Conservation (phyloP, 768 basidiomycete genomes). For the Jaapia argillacea region DNA sequence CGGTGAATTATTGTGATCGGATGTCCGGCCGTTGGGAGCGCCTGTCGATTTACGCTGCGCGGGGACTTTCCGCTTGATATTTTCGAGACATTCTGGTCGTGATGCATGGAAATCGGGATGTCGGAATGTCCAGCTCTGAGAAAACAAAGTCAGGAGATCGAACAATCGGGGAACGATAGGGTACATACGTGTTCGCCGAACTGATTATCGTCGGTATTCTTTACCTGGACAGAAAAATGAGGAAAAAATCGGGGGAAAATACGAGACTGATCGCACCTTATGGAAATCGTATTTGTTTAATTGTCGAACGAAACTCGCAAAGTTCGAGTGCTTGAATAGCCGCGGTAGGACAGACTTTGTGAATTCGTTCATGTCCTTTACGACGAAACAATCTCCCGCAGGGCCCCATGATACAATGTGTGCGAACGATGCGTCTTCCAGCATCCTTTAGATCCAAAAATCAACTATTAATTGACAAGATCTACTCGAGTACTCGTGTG, state of each 20-base stretch:
- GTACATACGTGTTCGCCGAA: conserved; percentile 46
- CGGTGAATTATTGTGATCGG: conserved; percentile 18
- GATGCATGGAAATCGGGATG: conserved; percentile 44
- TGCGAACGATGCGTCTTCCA: conserved; percentile 67
- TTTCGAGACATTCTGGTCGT: conserved; percentile 45
- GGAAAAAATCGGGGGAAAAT: conserved; percentile 3
- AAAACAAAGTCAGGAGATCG: conserved; percentile 1
- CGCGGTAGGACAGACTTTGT: conserved; percentile 83
- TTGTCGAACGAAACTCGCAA: conserved; percentile 86
- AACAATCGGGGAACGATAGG: conserved; percentile 1
- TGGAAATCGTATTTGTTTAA: conserved; percentile 97
- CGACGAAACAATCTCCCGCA: conserved; percentile 81
- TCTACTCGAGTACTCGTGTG: neutral
- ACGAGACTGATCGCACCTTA: conserved; percentile 41
- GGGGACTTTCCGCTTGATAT: conserved; percentile 54
- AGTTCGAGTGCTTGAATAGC: conserved; percentile 94
- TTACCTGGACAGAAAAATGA: conserved; percentile 36
- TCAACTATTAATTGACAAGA: neutral
- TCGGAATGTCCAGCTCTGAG: conserved; percentile 39
- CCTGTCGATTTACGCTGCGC: conserved; percentile 22
- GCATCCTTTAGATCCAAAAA: conserved; percentile 68
- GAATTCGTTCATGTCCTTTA: conserved; percentile 97
- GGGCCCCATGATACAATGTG: conserved; percentile 79
- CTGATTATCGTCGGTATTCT: conserved; percentile 75
- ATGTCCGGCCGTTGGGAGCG: conserved; percentile 10